Percentiles rank a stretch among this genome's conserved stretches.
Evolutionary conservation across 163 green algal species (phyloP).

Genomic region (Trebouxia gelatinosa): DNA sequence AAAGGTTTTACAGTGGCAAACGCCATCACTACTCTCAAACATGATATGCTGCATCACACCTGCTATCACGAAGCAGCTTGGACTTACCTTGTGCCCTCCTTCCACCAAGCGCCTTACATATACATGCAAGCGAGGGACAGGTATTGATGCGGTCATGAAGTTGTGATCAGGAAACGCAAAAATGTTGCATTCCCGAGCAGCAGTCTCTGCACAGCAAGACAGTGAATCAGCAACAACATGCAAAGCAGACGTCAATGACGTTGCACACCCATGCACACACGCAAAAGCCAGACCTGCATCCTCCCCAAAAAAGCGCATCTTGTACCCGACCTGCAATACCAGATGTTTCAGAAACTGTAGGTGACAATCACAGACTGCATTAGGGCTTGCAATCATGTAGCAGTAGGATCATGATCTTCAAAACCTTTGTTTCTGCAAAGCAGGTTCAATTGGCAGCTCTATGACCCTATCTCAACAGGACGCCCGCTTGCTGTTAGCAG

Average conservation of each 20-base stretch:
- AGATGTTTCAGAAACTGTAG: conserved; percentile 12
- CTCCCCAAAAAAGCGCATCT: conserved; percentile 82
- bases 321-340: conserved; percentile 72
- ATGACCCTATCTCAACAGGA: background rate
- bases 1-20: too few relatives aligned
- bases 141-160: conserved; percentile 75
- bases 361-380: background rate
- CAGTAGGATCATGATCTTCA: too few relatives aligned
- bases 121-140: conserved; percentile 74
- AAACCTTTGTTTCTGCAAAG: too few relatives aligned
- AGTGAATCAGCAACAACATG: background rate
- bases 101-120: conserved; percentile 82
- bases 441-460: too few relatives aligned
- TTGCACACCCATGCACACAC: too few relatives aligned
- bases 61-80: background rate
- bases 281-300: conserved; percentile 70
- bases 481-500: background rate
- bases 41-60: conserved; percentile 2
- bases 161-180: conserved; percentile 67
- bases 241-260: too few relatives aligned
- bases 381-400: too few relatives aligned
- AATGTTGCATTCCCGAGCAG: conserved; percentile 48
- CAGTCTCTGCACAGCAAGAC: conserved; percentile 15
- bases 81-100: conserved; percentile 73
- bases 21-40: too few relatives aligned